Percentiles rank a stretch among this genome's conserved stretches.
Evolutionary conservation across 176 grass and related monocot genomes (phyloP).

Genomic region (Ananas comosus): DNA sequence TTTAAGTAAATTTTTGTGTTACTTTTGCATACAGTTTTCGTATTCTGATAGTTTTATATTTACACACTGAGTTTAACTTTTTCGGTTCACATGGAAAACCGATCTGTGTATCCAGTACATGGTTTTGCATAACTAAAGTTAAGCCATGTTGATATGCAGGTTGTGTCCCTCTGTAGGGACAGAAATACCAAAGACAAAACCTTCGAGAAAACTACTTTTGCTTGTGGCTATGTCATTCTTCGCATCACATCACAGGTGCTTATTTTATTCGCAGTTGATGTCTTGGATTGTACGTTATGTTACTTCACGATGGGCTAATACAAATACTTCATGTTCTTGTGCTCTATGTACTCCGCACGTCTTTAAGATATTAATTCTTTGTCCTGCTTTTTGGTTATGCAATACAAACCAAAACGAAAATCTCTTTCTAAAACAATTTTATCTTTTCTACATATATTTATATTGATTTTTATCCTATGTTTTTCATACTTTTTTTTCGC

Average conservation of each 20-base stretch:
- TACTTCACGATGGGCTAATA: not conserved
- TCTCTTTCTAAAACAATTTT: too few relatives aligned
- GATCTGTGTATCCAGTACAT: not conserved
- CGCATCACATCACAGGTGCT: constrained; percentile 36
- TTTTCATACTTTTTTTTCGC: too few relatives aligned
- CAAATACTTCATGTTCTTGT: too few relatives aligned
- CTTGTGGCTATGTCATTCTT: constrained; percentile 35
- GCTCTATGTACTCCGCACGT: too few relatives aligned
- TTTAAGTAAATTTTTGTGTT: not conserved
- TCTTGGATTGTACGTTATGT: not conserved
- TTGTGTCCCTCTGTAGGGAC: constrained; percentile 29
- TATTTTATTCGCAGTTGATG: not conserved
- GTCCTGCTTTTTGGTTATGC: too few relatives aligned
- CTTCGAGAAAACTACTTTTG: constrained; percentile 34
- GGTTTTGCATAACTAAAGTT: not conserved
- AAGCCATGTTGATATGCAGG: constrained; percentile 15
- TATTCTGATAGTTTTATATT: not conserved
- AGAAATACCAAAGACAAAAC: constrained; percentile 22
- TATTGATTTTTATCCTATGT: too few relatives aligned
- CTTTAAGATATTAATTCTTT: too few relatives aligned
- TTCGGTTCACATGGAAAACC: too few relatives aligned
- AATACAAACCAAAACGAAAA: too few relatives aligned
- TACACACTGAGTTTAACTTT: too few relatives aligned
- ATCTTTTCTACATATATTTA: too few relatives aligned
- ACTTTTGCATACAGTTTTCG: not conserved